Evolutionary conservation across 108 stramenopile species (phyloP).

Genomic region (Cylindrotheca closterium): DNA sequence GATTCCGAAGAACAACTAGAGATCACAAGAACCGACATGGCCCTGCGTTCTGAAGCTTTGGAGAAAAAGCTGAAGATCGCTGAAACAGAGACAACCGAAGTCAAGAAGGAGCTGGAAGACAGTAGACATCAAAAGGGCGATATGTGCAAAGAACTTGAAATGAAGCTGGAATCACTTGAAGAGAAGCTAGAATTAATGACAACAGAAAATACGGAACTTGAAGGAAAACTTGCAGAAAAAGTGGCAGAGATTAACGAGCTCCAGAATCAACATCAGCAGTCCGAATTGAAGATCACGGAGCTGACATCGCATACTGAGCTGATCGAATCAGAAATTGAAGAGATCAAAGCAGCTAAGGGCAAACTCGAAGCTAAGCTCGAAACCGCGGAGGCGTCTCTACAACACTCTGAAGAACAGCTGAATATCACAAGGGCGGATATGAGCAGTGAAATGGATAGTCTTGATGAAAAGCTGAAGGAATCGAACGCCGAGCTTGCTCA

Average conservation of each 20-base stretch:
- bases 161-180: background rate
- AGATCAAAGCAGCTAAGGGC: background rate
- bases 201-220: background rate
- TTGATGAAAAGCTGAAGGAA: background rate
- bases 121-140: background rate
- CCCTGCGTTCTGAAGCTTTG: background rate
- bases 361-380: background rate
- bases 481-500: background rate
- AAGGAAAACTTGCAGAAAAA: background rate
- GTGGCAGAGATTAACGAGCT: background rate
- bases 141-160: background rate
- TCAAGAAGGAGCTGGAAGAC: background rate
- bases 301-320: no score
- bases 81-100: background rate
- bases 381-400: background rate
- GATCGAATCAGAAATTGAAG: background rate
- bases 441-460: no score
- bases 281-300: no score
- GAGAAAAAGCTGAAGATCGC: background rate
- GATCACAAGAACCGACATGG: background rate
- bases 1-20: background rate
- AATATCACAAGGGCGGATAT: constrained; percentile 1
- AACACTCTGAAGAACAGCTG: constrained; percentile 1
- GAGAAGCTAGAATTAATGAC: constrained; percentile 1
- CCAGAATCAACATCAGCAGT: no score